Evolutionary conservation across 805 yeast genomes (phyloP), one percentile per base, ranked within the genome.

Genomic region (Saccharomyces eubayanus): DNA sequence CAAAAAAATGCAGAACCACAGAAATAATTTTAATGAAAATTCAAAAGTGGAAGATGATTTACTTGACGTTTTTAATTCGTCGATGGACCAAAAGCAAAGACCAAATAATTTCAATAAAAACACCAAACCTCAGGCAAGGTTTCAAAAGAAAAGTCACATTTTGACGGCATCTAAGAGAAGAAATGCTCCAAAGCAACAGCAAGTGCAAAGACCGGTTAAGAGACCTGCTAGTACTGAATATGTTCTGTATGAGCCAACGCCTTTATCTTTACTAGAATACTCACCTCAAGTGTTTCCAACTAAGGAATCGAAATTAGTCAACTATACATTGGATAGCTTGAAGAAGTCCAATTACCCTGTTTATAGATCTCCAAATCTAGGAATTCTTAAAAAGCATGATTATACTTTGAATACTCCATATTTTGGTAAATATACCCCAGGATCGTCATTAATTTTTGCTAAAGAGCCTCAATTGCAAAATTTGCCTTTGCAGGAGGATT

Each of bases 371-470:
- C 58, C 68, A 6, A 62, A 63, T 46, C 36, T 58, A 20, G 67
- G 68, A 9, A 45, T 53, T n/a, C 45, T 59, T 6, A 52, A 53
- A 46, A 62, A 58, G 52, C 36, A 50, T 16, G 53, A 53, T 6
- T 49, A 52, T 29, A 56, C 61, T 20, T 83, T 74, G 67, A 72
- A 69, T 60, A 81, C 89, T 52, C 72, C 75, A 6, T 87, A 87
- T 62, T 83, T 86, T 9, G 97, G 90, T 6, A 79, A 87, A 11
- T 72, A 91, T 48, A 75, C 84, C 2, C 73, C 79, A 8, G 96
- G 96, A 0, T 73, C 80, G 59, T 67, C 66, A 3, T 48, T 65
- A 21, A 52, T 55, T 5, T 48, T 63, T 27, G 58, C 60, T 31
- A 61, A 58, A 43, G 70, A 69, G 48, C 62, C 53, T 29, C 54